Base-by-base conservation (phyloP, 352 stramenopile genomes). In the Peronospora farinosa region DNA sequence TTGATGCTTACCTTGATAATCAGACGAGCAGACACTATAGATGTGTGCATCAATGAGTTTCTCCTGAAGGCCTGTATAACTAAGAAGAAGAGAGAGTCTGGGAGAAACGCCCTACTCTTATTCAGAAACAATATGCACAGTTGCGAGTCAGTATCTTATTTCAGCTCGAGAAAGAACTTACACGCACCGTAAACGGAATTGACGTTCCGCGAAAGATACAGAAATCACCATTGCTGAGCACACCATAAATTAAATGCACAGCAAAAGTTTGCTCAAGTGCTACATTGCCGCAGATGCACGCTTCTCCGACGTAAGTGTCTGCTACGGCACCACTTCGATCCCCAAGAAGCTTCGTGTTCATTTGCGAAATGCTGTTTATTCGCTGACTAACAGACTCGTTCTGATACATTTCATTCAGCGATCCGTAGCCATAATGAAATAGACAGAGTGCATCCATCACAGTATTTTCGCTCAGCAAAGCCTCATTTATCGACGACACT, bases 191-290 rank as follows among this genome's bases (percentile, higher is more conserved):
- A 45, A 84, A 88, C 5, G 70, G 66, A 39, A 83, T 72, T 17
- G 67, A 87, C 25, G 90, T 74, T 7, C 59, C 59, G 6, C 81
- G 81, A 50, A 82, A 90, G 2, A 94, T 44, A 23, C 74, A 84
- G 11, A 94, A 50, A 16, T 90, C 78, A 2, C 84, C 84, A 41
- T 86, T 88, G 10, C 54, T 70, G 23, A 85, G 74, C 15, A 92
- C 47, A 4, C 60, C 67, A 28, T 82, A 88, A 0, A 87, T 16
- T 32, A 94, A 52, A 55, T 90, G 54, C 13, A 89, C 72, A 3
- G 65, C 54, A 57, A 86, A 87, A 10, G 76, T 85, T 58, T 85
- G 80, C 44, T 60, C 51, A 1, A 88, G 53, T 3, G 63, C 54
- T 47, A 67, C 50, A 41, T 89, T 88, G 1, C 78, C 80, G 21